These are phyloP conservation scores for Xylaria cubensis DNA, from an alignment of 495 filamentous ascomycete species.

Conservation along the genomic window DNA sequence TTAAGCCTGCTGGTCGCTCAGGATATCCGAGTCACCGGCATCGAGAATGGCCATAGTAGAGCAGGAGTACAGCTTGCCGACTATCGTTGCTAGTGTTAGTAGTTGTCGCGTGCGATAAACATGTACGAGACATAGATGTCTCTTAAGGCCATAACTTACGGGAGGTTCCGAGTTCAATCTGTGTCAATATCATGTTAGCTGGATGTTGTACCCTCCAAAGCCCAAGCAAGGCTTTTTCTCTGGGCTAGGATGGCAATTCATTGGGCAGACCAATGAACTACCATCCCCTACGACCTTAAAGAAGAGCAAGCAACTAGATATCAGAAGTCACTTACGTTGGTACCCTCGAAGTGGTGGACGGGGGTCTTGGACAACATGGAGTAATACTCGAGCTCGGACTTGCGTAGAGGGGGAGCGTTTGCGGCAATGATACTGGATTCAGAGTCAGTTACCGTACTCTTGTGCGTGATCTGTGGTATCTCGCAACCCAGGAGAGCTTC, in stretches of 20 bases:
- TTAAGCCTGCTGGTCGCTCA: slow-evolving; percentile 69
- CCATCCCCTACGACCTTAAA: slow-evolving; percentile 29
- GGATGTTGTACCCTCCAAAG: slow-evolving; percentile 83
- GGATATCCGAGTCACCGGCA: slow-evolving; percentile 97
- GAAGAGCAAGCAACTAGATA: slow-evolving; percentile 25
- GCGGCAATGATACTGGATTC: slow-evolving; percentile 69
- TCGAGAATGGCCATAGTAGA: slow-evolving; percentile 94
- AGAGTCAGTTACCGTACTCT: not conserved
- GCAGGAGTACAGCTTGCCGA: slow-evolving; percentile 86
- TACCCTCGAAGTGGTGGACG: slow-evolving; percentile 94
- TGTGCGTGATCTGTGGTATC: not conserved
- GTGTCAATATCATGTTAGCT: slow-evolving; percentile 53
- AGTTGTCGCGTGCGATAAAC: not conserved
- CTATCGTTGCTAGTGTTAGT: slow-evolving; percentile 54
- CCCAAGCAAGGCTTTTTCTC: slow-evolving; percentile 76
- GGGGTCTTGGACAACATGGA: slow-evolving; percentile 91
- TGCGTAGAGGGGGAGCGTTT: slow-evolving; percentile 95
- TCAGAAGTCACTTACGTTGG: slow-evolving; percentile 79
- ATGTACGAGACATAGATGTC: not conserved
- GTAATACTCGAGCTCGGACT: slow-evolving; percentile 85
- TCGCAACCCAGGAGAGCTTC: not conserved
- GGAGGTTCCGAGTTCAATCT: slow-evolving; percentile 97
- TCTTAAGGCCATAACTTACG: slow-evolving; percentile 36
- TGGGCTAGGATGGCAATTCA: slow-evolving; percentile 59
- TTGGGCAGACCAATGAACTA: slow-evolving; percentile 25